A percentile compares a stretch with the other conserved stretches of the same genome.
These are phyloP conservation scores for Ceratocystis smalleyi DNA, from an alignment of 2,329 filamentous ascomycete species.

Conservation along the genomic window DNA sequence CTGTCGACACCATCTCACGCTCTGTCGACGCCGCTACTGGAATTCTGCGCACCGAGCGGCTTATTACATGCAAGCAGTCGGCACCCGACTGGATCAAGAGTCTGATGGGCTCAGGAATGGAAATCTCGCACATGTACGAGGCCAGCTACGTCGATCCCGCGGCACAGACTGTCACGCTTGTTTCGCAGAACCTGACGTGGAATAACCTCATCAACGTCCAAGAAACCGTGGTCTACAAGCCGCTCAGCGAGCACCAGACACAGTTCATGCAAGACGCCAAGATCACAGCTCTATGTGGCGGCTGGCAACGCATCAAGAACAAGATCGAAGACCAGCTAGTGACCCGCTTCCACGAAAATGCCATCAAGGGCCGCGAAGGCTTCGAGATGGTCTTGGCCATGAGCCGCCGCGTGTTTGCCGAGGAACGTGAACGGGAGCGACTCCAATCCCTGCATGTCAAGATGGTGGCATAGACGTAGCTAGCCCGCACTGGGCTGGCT, in stretches of 20 bases:
- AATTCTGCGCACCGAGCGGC: slow-evolving; percentile 45
- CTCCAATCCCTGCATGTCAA: not conserved
- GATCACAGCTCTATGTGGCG: slow-evolving; percentile 86
- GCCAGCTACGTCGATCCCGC: slow-evolving; percentile 82
- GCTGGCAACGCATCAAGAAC: slow-evolving; percentile 95
- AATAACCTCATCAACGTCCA: slow-evolving; percentile 79
- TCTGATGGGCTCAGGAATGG: slow-evolving; percentile 56
- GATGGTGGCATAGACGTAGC: not conserved
- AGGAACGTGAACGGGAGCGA: slow-evolving; percentile 56
- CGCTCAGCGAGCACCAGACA: slow-evolving; percentile 44
- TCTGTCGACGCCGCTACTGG: slow-evolving; percentile 39
- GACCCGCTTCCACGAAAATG: slow-evolving; percentile 81
- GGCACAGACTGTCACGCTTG: slow-evolving; percentile 84
- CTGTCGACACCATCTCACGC: slow-evolving; percentile 81
- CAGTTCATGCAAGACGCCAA: slow-evolving; percentile 78
- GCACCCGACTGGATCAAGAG: slow-evolving; percentile 68
- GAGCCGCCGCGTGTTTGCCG: slow-evolving; percentile 78
- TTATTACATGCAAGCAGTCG: slow-evolving; percentile 46
- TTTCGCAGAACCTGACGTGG: slow-evolving; percentile 87
- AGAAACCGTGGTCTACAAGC: slow-evolving; percentile 80
- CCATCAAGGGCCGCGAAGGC: slow-evolving; percentile 74
- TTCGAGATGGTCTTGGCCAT: slow-evolving; percentile 92
- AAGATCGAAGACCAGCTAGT: slow-evolving; percentile 87
- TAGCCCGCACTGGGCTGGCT: not conserved
- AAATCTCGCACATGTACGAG: slow-evolving; percentile 83